Percentiles rank a stretch among this genome's conserved stretches.
These are phyloP conservation scores for Phytopythium mirpurense DNA, from an alignment of 352 stramenopile species.

Conservation along the genomic window DNA sequence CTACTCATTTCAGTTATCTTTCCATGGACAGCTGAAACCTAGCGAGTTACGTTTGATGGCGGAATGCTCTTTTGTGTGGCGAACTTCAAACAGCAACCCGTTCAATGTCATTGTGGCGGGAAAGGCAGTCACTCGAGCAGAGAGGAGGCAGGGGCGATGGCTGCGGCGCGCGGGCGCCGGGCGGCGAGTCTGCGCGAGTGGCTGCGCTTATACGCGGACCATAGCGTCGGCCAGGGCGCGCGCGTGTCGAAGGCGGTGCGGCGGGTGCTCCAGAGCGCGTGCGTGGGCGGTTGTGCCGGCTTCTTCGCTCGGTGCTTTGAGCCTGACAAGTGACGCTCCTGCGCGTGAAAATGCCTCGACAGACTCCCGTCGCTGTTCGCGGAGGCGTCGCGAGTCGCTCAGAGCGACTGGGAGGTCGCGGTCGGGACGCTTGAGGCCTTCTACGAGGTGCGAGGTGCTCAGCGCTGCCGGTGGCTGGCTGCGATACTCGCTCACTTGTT, in stretches of 20 bases:
- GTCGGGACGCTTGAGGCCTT: constrained; percentile 36
- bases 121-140: constrained; percentile 2
- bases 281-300: neutral
- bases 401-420: constrained; percentile 3
- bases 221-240: neutral
- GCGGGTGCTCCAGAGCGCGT: constrained; percentile 16
- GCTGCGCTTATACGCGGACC: constrained; percentile 20
- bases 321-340: neutral
- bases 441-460: constrained; percentile 49
- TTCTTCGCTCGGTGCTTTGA: too few species aligned
- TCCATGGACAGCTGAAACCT: too few species aligned
- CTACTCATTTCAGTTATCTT: neutral
- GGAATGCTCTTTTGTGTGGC: neutral
- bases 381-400: neutral
- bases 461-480: too few species aligned
- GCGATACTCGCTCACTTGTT: too few species aligned
- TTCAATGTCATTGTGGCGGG: constrained; percentile 4
- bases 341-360: neutral
- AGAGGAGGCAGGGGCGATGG: neutral
- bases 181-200: constrained; percentile 30
- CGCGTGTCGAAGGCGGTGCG: constrained; percentile 3
- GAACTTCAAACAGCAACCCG: neutral
- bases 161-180: neutral
- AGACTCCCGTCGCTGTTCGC: neutral
- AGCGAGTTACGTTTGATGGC: too few species aligned